These are phyloP conservation scores for Saccharomycopsis malanga DNA, from an alignment of 805 yeast genomes.

Conservation along the genomic window DNA sequence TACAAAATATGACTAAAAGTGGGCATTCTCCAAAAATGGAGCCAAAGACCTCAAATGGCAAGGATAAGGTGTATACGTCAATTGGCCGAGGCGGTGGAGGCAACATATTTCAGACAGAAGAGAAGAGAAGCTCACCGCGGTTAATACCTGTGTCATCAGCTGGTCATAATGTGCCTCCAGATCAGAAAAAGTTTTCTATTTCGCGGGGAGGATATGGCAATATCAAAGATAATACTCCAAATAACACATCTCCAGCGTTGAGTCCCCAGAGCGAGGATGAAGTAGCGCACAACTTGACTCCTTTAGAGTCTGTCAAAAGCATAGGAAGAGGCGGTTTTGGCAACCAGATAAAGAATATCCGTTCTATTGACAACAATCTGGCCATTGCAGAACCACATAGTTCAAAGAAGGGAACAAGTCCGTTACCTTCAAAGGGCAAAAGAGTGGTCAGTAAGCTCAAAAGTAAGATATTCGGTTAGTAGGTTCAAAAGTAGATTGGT, in stretches of 20 bases:
- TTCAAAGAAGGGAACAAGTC: no score
- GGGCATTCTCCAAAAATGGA: constrained; percentile 7
- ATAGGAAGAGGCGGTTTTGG: constrained; percentile 23
- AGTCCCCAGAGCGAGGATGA: constrained; percentile 1
- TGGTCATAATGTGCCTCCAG: constrained; percentile 17
- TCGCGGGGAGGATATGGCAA: constrained; percentile 22
- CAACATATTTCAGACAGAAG: constrained; percentile 18
- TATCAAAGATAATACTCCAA: constrained; percentile 16
- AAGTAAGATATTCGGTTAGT: no score
- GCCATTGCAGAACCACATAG: no score
- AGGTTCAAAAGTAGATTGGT: no score
- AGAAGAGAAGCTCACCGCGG: constrained; percentile 9
- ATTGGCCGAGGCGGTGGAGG: constrained; percentile 22
- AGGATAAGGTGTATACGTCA: constrained; percentile 9
- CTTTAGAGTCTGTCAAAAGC: constrained; percentile 16
- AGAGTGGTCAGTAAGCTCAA: no score
- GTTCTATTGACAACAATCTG: constrained; percentile 3
- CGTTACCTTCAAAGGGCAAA: no score
- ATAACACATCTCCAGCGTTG: constrained; percentile 3
- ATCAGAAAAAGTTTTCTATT: constrained; percentile 20
- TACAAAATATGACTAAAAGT: background rate
- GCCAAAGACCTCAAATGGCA: constrained; percentile 14
- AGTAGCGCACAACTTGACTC: constrained; percentile 2
- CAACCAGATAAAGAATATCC: constrained; percentile 15
- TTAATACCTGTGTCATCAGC: constrained; percentile 18